A percentile compares a stretch with the other conserved stretches of the same genome.
Conservation (phyloP, 176 grass and related monocot genomes). For the Hyparrhenia diplandra region DNA sequence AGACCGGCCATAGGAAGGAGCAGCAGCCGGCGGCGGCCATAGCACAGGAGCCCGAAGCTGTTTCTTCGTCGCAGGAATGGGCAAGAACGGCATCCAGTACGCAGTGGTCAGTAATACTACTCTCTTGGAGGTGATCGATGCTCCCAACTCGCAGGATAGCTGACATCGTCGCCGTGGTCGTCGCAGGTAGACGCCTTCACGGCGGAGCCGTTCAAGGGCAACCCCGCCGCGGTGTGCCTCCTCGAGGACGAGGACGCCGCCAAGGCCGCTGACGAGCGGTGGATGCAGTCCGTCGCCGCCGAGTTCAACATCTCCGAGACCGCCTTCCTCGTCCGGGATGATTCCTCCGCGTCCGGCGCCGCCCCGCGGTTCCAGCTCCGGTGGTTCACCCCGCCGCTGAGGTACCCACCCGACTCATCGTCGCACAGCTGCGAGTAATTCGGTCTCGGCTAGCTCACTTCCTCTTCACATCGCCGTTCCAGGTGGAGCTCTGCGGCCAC, state of each 20-base stretch:
- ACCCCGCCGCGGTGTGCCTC: conserved; percentile 64
- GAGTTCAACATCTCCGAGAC: conserved; percentile 80
- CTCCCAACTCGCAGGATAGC: too few relatives aligned
- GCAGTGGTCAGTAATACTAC: conserved; percentile 32
- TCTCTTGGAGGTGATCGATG: not conserved
- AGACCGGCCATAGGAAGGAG: too few relatives aligned
- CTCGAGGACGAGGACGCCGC: conserved; percentile 27
- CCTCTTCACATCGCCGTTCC: not conserved
- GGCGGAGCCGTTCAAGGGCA: conserved; percentile 59
- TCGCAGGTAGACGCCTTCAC: conserved; percentile 78
- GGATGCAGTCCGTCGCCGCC: conserved; percentile 74
- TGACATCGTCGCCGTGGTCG: not conserved
- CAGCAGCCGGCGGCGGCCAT: not conserved
- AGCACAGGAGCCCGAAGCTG: not conserved
- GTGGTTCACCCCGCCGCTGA: conserved; percentile 65
- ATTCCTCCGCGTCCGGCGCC: not conserved
- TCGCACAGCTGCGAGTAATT: not conserved
- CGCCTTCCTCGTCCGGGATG: conserved; percentile 42
- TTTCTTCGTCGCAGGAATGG: conserved; percentile 19
- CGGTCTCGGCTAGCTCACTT: not conserved
- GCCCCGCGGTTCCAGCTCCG: conserved; percentile 50
- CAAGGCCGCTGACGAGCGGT: conserved; percentile 32
- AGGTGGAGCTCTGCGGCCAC: conserved; percentile 57
- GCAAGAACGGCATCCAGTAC: conserved; percentile 43
- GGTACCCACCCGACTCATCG: not conserved